Percentiles rank a stretch among this genome's conserved stretches.
These are phyloP conservation scores for Saccharum officinarum DNA, from an alignment of 176 grass and related monocot species.

Conservation along the genomic window DNA sequence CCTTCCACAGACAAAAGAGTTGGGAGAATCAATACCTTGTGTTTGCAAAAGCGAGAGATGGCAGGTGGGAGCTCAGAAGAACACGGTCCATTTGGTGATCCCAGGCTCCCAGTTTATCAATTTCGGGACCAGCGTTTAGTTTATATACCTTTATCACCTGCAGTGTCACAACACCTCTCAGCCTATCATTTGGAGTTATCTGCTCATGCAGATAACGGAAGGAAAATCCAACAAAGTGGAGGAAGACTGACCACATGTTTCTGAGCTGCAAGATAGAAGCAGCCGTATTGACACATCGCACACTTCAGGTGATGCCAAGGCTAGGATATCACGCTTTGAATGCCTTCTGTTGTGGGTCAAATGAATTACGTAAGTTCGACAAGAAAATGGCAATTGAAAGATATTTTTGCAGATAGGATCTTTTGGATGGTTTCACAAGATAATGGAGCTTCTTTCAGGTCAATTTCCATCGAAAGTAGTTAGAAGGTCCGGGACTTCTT, in stretches of 20 bases:
- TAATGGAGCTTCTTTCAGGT: background rate
- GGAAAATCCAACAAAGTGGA: slow-evolving; percentile 47
- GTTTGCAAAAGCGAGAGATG: slow-evolving; percentile 36
- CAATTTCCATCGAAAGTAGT: background rate
- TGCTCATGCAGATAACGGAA: slow-evolving; percentile 60
- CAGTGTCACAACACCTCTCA: slow-evolving; percentile 31
- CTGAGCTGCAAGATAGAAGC: slow-evolving; percentile 48
- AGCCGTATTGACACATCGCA: slow-evolving; percentile 30
- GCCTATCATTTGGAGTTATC: slow-evolving; percentile 64
- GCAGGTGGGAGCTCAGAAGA: slow-evolving; percentile 58
- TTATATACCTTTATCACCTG: slow-evolving; percentile 52
- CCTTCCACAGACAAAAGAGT: background rate
- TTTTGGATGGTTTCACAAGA: slow-evolving; percentile 29
- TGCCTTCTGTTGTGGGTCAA: slow-evolving; percentile 23
- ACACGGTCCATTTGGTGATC: slow-evolving; percentile 62
- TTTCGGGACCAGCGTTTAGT: slow-evolving; percentile 29
- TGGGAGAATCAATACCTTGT: slow-evolving; percentile 40
- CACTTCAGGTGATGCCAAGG: slow-evolving; percentile 46
- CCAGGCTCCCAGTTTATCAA: background rate
- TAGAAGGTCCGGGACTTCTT: background rate
- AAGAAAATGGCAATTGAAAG: slow-evolving; percentile 30
- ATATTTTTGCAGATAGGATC: background rate
- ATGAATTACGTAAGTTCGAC: slow-evolving; percentile 25
- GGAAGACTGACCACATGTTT: slow-evolving; percentile 60
- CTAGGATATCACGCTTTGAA: slow-evolving; percentile 7